These are phyloP conservation scores for Colletotrichum sp. DNA, from an alignment of 2,329 filamentous ascomycete species.

Conservation along the genomic window DNA sequence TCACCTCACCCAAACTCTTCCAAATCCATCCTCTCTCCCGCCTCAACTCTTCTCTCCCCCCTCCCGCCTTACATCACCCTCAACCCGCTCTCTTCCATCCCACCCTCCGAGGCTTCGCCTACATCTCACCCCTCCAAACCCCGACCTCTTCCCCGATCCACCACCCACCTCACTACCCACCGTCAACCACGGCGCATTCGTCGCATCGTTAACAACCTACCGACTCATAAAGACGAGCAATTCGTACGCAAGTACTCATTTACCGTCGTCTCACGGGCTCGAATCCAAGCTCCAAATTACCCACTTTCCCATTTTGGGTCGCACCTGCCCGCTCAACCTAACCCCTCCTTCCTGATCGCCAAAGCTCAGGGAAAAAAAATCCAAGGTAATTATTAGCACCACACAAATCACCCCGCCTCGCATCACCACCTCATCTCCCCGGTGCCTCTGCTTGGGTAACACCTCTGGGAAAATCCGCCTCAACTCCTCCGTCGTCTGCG, in stretches of 20 bases:
- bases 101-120: slow-evolving; percentile 18
- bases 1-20: slow-evolving; percentile 27
- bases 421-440: background rate
- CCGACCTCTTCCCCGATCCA: slow-evolving; percentile 6
- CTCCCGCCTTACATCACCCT: background rate
- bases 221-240: background rate
- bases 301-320: background rate
- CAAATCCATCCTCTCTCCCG: slow-evolving; percentile 29
- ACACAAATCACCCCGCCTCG: background rate
- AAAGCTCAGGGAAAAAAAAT: slow-evolving; percentile 1
- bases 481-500: background rate
- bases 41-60: slow-evolving; percentile 17
- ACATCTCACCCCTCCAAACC: slow-evolving; percentile 21
- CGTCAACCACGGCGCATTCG: background rate
- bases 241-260: background rate
- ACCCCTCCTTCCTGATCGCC: slow-evolving; percentile 3
- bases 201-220: background rate
- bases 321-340: background rate
- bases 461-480: background rate
- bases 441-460: background rate
- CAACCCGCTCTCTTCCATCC: slow-evolving; percentile 17
- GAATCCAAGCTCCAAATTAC: background rate
- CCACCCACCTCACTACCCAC: slow-evolving; percentile 11
- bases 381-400: slow-evolving; percentile 3
- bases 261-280: background rate